A percentile compares a stretch with the other conserved stretches of the same genome.
Evolutionary conservation across 2,329 filamentous ascomycete genomes (phyloP).

Genomic region (Fusarium algeriense): DNA sequence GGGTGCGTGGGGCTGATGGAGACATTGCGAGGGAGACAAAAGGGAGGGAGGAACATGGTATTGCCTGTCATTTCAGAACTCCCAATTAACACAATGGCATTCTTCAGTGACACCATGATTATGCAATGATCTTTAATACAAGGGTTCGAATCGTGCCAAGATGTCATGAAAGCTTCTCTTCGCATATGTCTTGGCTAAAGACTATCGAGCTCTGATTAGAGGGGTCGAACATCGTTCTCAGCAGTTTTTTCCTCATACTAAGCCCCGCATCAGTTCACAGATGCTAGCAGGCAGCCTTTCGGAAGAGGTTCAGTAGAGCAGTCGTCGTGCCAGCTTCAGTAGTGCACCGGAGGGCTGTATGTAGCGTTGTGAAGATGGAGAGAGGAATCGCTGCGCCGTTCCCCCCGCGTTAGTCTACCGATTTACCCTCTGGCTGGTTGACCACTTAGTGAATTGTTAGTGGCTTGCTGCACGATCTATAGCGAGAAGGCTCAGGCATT

Average conservation of each 20-base stretch:
- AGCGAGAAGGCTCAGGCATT: no score
- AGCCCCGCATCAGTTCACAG: background rate
- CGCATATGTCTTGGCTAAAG: background rate
- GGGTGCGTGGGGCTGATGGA: background rate
- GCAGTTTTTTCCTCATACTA: no score
- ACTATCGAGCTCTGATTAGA: background rate
- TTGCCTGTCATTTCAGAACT: background rate
- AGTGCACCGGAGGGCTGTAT: background rate
- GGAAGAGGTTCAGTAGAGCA: fast-evolving
- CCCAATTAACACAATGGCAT: background rate
- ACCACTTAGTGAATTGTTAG: no score
- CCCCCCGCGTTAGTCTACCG: background rate
- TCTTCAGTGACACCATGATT: background rate
- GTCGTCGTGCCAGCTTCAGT: fast-evolving
- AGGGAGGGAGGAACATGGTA: background rate
- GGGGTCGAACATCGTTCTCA: no score
- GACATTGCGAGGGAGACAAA: background rate
- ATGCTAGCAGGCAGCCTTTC: background rate
- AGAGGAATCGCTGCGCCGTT: no score
- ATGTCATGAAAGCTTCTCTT: background rate
- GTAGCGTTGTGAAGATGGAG: no score
- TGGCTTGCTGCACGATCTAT: background rate
- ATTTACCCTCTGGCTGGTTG: background rate
- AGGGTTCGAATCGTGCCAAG: no score
- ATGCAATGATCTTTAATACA: no score